Conservation (phyloP, 495 filamentous ascomycete species). For the Lasiosphaeris hirsuta region DNA sequence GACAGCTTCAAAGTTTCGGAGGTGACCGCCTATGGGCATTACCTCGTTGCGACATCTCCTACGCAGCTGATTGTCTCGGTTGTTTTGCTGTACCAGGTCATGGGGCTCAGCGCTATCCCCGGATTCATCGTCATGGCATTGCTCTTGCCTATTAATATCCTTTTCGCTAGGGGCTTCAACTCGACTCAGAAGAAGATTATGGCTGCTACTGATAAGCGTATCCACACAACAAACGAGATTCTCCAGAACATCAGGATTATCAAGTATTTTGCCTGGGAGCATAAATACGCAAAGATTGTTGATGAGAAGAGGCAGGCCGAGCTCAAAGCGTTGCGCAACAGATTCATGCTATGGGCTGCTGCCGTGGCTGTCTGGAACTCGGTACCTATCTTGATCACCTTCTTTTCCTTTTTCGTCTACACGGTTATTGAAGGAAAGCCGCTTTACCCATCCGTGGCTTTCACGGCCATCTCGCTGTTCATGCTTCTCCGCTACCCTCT, state of each 20-base stretch:
- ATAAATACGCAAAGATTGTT: conserved; percentile 81
- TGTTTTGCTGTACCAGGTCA: conserved; percentile 76
- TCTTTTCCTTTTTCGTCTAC: conserved; percentile 91
- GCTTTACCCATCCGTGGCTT: conserved; percentile 88
- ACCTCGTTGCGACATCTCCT: conserved; percentile 79
- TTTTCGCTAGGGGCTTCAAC: conserved; percentile 79
- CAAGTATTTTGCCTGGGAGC: conserved; percentile 99
- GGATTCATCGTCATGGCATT: conserved; percentile 90
- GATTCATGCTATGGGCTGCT: conserved; percentile 87
- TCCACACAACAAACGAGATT: conserved; percentile 95
- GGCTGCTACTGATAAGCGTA: conserved; percentile 91
- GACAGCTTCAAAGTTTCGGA: conserved; percentile 99
- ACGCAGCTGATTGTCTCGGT: conserved; percentile 72
- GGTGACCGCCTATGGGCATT: conserved; percentile 87
- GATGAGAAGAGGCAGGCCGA: conserved; percentile 82
- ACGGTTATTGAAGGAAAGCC: conserved; percentile 87
- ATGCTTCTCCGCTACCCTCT: conserved; percentile 90
- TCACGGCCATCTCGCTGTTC: conserved; percentile 95
- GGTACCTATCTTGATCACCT: conserved; percentile 92
- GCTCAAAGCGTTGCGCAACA: conserved; percentile 68
- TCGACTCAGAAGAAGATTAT: conserved; percentile 85
- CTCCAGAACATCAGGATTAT: conserved; percentile 98
- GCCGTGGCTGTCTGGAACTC: conserved; percentile 95
- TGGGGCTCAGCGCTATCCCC: conserved; percentile 90
- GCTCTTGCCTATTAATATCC: conserved; percentile 83